These are phyloP conservation scores for Zelonia costaricensis DNA, from an alignment of 208 protist species.

Conservation along the genomic window DNA sequence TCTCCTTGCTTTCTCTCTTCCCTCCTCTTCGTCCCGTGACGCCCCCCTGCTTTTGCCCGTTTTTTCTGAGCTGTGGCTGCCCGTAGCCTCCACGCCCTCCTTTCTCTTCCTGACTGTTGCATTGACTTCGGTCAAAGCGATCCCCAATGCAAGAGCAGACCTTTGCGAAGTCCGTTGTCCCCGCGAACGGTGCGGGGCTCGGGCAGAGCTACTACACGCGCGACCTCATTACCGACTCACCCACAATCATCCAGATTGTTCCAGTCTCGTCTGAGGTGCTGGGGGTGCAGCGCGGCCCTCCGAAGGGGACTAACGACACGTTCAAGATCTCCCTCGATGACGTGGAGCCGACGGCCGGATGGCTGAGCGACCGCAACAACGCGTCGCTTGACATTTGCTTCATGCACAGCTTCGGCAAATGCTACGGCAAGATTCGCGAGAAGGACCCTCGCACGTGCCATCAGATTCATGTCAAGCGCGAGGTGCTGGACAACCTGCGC, in stretches of 20 bases:
- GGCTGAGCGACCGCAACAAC: conserved; percentile 57
- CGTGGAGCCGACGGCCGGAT: conserved; percentile 55
- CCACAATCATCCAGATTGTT: conserved; percentile 46
- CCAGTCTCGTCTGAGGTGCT: conserved; percentile 14
- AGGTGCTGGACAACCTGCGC: conserved; percentile 40
- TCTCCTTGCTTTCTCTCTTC: not conserved
- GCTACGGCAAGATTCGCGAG: conserved; percentile 45
- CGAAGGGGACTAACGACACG: conserved; percentile 9
- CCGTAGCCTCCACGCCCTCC: no score
- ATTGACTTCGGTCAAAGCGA: no score
- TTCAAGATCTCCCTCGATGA: conserved; percentile 41
- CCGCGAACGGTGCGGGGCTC: conserved; percentile 12
- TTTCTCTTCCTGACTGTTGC: no score
- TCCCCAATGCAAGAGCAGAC: conserved; percentile 16
- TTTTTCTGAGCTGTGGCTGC: no score
- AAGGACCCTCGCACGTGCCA: conserved; percentile 54
- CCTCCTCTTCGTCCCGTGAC: no score
- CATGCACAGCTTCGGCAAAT: conserved; percentile 73
- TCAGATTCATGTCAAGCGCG: conserved; percentile 52
- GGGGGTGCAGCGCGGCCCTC: conserved; percentile 10
- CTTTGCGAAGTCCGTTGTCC: not conserved
- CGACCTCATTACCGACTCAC: conserved; percentile 51
- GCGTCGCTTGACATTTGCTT: conserved; percentile 58
- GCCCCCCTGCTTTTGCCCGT: no score
- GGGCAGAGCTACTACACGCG: conserved; percentile 45